Conservation (phyloP, 202 grass and related monocot genomes). For the Bolboschoenoplectus hybrid region DNA sequence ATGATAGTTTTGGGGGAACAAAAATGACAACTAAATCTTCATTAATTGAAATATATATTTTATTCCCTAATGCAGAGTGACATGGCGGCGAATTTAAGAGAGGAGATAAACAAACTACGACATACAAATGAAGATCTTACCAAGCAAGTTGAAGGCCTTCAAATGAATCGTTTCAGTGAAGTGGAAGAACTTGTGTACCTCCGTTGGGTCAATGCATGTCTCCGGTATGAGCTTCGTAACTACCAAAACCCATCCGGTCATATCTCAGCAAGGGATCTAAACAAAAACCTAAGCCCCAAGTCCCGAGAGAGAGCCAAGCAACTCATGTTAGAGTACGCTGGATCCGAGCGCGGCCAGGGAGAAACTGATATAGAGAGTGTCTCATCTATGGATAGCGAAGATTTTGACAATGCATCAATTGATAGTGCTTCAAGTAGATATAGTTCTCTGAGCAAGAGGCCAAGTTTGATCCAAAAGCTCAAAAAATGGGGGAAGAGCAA, state of each 20-base stretch:
- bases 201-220: constrained; percentile 90
- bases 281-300: constrained; percentile 78
- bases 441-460: constrained; percentile 73
- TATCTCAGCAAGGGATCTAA: constrained; percentile 74
- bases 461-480: constrained; percentile 79
- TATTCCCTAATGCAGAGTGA: constrained; percentile 64
- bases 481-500: constrained; percentile 81
- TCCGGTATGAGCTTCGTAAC: constrained; percentile 85
- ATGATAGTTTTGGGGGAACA: background rate
- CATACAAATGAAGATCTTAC: constrained; percentile 79
- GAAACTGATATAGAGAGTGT: constrained; percentile 84
- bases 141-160: constrained; percentile 97
- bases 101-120: constrained; percentile 78
- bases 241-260: constrained; percentile 70
- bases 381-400: constrained; percentile 85
- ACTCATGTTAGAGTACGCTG: constrained; percentile 79
- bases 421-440: constrained; percentile 84
- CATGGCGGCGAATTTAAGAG: constrained; percentile 57
- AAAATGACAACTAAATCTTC: background rate
- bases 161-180: constrained; percentile 93
- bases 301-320: constrained; percentile 81
- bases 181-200: constrained; percentile 95
- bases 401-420: constrained; percentile 82
- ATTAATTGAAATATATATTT: constrained; percentile 16
- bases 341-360: constrained; percentile 80